Base-by-base conservation (phyloP, 139 green algal species). In the Chlamydomonas schloesseri region DNA sequence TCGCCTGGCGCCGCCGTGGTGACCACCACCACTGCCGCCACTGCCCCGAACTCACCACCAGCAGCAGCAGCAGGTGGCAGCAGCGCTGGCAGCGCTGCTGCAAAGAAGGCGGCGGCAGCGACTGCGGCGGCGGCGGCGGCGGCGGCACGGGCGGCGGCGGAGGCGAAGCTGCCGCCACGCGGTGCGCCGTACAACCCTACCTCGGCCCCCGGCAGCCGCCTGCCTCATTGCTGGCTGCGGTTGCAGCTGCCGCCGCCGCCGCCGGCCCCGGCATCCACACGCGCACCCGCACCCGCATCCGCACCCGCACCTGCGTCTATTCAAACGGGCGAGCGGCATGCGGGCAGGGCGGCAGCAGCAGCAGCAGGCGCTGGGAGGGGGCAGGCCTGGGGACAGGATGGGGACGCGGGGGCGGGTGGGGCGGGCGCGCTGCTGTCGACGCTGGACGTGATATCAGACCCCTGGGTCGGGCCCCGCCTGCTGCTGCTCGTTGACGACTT, bases 171-270 rank as follows among this genome's bases (percentile, higher is more conserved):
- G 46, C 78, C 78, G 9, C 69, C 76, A 1, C 50, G 67, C 13
- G 82, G 88, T 28, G 62, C 70, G 14, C 76, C 82, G 11, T 97
- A 95, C 67, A 77, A 73, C 55, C 95, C 92, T 2, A 89, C 67
- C 42, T 93, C 87, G 0, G 53, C 85, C 0, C 82, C 90, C 31
- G 95, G 95, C 33, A 89, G 82, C 24, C 90, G 96, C 21, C 71
- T 97, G 82, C 95, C 95, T 0, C 95, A 98, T 68, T 92, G 77
- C 60, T 83, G 86, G 37, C 50, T 97, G 34, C 11, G n/a, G 50
- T 29, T 73, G 21, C 36, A 47, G 37, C 67, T 28, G 31, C 15
- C 11, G 17, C 67, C 18, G 31, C 31, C 1, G 57, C 42, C 42
- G 42, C 42, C 42, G 42, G 6, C 8, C 6, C 42, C 42, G 42